A percentile compares a stretch with the other conserved stretches of the same genome.
Conservation (phyloP, 345 rosid species). For the Psidium guajava region DNA sequence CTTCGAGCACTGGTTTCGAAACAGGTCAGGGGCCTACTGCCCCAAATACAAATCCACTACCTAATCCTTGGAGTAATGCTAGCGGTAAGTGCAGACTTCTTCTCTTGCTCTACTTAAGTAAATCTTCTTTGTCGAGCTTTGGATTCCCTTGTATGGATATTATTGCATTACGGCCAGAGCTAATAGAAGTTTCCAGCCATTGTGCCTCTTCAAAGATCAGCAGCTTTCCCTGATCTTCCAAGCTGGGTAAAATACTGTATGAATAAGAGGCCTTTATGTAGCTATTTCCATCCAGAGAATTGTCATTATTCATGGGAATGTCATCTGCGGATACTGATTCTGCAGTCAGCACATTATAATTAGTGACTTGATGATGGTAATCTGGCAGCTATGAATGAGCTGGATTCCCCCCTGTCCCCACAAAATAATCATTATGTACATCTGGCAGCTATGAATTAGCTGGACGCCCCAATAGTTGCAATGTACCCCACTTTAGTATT, state of each 20-base stretch:
- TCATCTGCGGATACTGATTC: background rate
- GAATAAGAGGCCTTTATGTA: background rate
- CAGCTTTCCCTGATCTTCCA: background rate
- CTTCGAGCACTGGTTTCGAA: slow-evolving; percentile 35
- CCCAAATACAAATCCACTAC: slow-evolving; percentile 79
- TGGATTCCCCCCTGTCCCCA: background rate
- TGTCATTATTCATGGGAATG: background rate
- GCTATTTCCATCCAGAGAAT: background rate
- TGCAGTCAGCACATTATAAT: background rate
- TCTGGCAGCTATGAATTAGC: background rate
- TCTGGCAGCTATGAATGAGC: background rate
- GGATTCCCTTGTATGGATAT: background rate
- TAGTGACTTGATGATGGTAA: background rate
- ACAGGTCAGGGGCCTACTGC: slow-evolving; percentile 25
- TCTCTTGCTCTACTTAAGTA: background rate
- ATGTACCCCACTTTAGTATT: background rate
- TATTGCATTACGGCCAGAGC: background rate
- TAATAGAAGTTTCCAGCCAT: background rate
- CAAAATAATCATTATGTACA: background rate
- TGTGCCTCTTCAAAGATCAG: background rate
- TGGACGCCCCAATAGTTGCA: background rate
- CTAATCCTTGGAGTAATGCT: slow-evolving; percentile 67
- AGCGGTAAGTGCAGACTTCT: slow-evolving; percentile 19
- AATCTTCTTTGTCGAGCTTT: background rate
- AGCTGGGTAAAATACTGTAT: background rate